Evolutionary conservation across 192 early-diverging fungal species (phyloP).

Genomic region (Rhizoclosmatium sp.): DNA sequence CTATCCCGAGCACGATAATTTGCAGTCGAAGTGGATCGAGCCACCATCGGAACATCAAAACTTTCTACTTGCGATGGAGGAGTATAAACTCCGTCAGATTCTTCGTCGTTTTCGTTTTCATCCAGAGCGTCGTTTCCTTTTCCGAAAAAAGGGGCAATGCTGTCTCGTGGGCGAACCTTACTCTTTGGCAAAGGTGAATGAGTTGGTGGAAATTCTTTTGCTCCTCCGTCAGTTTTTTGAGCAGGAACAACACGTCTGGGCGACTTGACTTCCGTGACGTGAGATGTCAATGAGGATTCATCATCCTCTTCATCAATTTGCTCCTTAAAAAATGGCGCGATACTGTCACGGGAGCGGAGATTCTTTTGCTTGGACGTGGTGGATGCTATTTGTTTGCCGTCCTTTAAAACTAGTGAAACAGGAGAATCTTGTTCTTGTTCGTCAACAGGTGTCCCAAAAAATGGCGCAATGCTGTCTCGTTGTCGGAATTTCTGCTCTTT

Average conservation of each 20-base stretch:
- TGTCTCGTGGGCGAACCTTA: slow-evolving; percentile 10
- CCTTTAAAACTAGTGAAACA: not conserved
- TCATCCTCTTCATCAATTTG: not conserved
- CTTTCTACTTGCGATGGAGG: not conserved
- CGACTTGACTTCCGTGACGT: not conserved
- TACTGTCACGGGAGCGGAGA: slow-evolving; percentile 7
- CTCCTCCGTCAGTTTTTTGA: not conserved
- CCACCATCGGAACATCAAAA: no score
- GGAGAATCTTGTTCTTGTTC: not conserved
- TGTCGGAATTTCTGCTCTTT: not conserved
- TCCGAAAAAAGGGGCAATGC: slow-evolving; percentile 18
- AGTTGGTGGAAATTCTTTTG: not conserved
- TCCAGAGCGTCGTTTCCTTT: not conserved
- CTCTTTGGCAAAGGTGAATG: not conserved
- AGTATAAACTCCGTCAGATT: not conserved
- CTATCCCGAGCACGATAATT: slow-evolving; percentile 10
- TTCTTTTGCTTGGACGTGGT: not conserved
- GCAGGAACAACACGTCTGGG: not conserved
- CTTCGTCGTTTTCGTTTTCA: not conserved
- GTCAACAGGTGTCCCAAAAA: slow-evolving; percentile 8
- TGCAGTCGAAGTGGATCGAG: not conserved
- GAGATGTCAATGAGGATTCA: not conserved
- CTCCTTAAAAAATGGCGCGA: slow-evolving; percentile 14
- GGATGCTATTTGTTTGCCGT: not conserved
- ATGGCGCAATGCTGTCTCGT: slow-evolving; percentile 28